A percentile compares a stretch with the other conserved stretches of the same genome.
These are phyloP conservation scores for Aspergillus brunneoviolaceus DNA, from an alignment of 2,329 filamentous ascomycete species.

Conservation along the genomic window DNA sequence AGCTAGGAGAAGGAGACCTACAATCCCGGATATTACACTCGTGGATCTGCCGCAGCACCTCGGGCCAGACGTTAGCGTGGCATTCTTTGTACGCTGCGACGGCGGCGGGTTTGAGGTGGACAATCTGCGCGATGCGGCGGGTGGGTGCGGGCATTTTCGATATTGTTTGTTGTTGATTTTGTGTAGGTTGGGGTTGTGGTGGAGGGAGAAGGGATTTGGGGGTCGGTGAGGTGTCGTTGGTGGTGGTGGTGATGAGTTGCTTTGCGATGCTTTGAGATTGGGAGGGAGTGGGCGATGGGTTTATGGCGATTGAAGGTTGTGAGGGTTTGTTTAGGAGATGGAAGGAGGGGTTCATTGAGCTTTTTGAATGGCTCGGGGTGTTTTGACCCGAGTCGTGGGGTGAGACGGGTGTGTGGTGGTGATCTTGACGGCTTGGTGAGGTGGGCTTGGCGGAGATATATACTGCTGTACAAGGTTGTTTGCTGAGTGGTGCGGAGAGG, in stretches of 20 bases:
- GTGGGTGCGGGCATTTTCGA: constrained; percentile 15
- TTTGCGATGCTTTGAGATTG: neutral
- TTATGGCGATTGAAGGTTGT: no score
- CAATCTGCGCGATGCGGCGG: constrained; percentile 65
- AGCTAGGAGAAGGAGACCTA: constrained; percentile 28
- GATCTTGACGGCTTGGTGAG: no score
- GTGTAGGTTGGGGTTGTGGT: neutral
- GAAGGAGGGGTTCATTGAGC: no score
- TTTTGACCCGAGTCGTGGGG: constrained; percentile 23
- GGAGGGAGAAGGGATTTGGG: neutral
- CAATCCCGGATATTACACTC: constrained; percentile 73
- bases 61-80: constrained; percentile 74
- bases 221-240: neutral
- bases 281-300: no score
- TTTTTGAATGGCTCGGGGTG: constrained; percentile 16
- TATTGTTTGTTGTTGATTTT: constrained; percentile 5
- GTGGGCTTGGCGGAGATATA: no score
- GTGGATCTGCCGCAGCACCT: constrained; percentile 73
- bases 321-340: no score
- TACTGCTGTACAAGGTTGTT: no score
- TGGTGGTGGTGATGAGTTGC: constrained; percentile 5
- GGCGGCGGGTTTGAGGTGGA: constrained; percentile 67
- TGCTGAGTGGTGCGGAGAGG: no score
- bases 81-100: constrained; percentile 70
- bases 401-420: no score